Base-by-base conservation (phyloP, 73 alveolate genomes). In the Breviolum minutum region DNA sequence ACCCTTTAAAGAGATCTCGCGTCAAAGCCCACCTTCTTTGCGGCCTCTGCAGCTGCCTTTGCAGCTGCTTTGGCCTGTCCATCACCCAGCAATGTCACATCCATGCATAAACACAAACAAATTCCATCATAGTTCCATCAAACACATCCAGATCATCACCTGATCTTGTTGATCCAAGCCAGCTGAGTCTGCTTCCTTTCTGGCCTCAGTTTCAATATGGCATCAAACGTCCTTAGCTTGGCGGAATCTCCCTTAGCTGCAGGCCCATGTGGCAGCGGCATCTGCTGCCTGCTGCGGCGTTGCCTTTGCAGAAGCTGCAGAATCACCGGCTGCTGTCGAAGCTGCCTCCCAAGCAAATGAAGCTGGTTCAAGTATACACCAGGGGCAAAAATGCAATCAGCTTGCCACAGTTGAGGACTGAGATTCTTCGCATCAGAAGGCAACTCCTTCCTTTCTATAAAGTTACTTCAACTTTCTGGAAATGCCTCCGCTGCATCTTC, bases 251-350 rank as follows among this genome's bases (percentile, higher is more conserved):
- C 7, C 96, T 24, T 61, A 71, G 87, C 20, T n/a, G n/a, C 66
- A 20, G 24, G 69, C 97, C 97, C 97, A 91, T 20, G 71, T 60
- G 74, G 97, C 87, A 20, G 97, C 97, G 10, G 97, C 97, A 48
- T 70, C 74, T 10, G 88, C 97, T 19, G 97, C 97, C 64, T 91
- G 89, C 54, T 74, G 84, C n/a, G 96, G 96, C 8, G 96, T 89
- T 16, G 96, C 96, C 26, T 71, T 89, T 9, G 96, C 96, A 14
- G 79, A 80, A 7, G 29, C 66, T 8, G 97, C 97, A 2, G 89
- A 77, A 13, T 73, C 88, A 11, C 79, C 89, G 20, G 89, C 88
- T 20, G 97, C 89, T 6, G 81, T 11, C 4, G 82, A 62, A 14
- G 66, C 40, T 16, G 80, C 48, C 64, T 79, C 77, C 17, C 77